Evolutionary conservation across 176 grass and related monocot species (phyloP).

Genomic region (Zoysia japonica): DNA sequence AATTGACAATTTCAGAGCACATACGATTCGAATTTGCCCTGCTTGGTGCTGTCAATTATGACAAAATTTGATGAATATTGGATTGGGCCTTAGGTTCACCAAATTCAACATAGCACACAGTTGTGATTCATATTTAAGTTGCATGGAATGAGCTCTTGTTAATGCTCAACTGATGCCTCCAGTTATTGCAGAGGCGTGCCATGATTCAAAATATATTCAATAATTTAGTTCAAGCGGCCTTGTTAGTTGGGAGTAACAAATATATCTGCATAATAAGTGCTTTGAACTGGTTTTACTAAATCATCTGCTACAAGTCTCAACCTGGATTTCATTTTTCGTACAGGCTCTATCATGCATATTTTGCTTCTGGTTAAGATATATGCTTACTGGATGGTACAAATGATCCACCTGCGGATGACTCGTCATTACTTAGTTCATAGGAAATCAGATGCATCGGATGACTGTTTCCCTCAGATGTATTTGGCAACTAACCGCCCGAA

Average conservation of each 20-base stretch:
- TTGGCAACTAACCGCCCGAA: constrained; percentile 17
- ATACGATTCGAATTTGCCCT: neutral
- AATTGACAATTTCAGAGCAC: neutral
- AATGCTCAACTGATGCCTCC: neutral
- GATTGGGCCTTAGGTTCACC: neutral
- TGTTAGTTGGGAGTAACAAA: neutral
- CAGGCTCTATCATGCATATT: constrained; percentile 86
- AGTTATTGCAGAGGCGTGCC: neutral
- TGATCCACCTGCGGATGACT: constrained; percentile 29
- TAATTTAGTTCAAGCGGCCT: neutral
- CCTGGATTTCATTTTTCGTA: constrained; percentile 14
- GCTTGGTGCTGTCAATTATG: neutral
- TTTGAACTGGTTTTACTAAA: neutral
- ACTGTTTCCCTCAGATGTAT: neutral
- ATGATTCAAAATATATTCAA: neutral
- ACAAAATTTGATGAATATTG: neutral
- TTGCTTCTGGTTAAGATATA: constrained; percentile 86
- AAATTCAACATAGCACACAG: neutral
- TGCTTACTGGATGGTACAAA: constrained; percentile 99
- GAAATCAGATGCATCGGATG: neutral
- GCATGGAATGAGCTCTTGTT: neutral
- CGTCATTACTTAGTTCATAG: neutral
- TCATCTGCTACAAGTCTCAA: neutral
- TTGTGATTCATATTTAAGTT: neutral
- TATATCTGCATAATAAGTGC: neutral